These are phyloP conservation scores for Aspergillus fructus DNA, from an alignment of 2,329 filamentous ascomycete genomes.

Conservation along the genomic window DNA sequence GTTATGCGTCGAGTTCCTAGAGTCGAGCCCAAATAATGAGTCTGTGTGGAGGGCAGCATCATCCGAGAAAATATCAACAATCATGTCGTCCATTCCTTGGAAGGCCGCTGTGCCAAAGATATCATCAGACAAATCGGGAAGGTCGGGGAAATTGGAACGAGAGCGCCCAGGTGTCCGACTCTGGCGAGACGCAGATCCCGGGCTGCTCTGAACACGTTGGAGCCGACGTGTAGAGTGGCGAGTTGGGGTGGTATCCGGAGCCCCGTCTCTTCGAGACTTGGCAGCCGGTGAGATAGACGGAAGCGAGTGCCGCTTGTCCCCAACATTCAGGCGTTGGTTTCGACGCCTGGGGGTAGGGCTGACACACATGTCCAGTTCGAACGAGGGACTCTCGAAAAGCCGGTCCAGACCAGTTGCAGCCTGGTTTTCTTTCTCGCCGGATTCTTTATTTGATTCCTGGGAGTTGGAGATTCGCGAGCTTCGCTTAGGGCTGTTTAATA, in stretches of 20 bases:
- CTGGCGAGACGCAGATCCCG: slow-evolving; percentile 21
- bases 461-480: slow-evolving; percentile 38
- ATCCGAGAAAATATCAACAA: slow-evolving; percentile 40
- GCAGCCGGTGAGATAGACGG: slow-evolving; percentile 37
- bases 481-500: slow-evolving; percentile 51
- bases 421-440: slow-evolving; percentile 59
- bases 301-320: slow-evolving; percentile 38
- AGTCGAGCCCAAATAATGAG: slow-evolving; percentile 29
- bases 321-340: slow-evolving; percentile 47
- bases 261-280: slow-evolving; percentile 23
- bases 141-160: slow-evolving; percentile 17
- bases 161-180: slow-evolving; percentile 27
- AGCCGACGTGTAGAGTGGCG: slow-evolving; percentile 34
- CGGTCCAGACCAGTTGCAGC: slow-evolving; percentile 54
- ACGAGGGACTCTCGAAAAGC: slow-evolving; percentile 63
- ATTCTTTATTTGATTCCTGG: slow-evolving; percentile 38
- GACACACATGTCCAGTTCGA: slow-evolving; percentile 56
- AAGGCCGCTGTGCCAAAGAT: slow-evolving; percentile 28
- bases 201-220: slow-evolving; percentile 31
- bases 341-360: slow-evolving; percentile 54
- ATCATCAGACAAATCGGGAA: slow-evolving; percentile 22
- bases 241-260: slow-evolving; percentile 26
- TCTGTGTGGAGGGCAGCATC: slow-evolving; percentile 27
- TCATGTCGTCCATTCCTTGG: slow-evolving; percentile 34
- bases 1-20: slow-evolving; percentile 22